Percentiles rank a stretch among this genome's conserved stretches.
phyloP scores from a whole-genome alignment of 345 rosid genomes.

The Eucalyptus cladocalyx region DNA sequence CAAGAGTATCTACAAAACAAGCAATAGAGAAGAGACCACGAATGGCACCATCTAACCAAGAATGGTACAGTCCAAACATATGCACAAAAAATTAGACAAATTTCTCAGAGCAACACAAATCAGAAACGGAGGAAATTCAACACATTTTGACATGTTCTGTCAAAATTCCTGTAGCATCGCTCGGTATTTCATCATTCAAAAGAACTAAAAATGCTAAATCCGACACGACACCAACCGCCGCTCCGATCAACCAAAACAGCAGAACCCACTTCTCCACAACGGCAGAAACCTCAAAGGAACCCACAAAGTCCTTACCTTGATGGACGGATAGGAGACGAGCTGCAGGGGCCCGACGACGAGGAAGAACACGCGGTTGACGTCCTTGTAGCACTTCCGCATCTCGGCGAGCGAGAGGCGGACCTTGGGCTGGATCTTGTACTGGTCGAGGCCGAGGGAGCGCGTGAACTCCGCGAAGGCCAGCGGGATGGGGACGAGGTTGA shows the following conservation, averaged over 20 bases:
- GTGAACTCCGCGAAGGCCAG: conserved; percentile 31
- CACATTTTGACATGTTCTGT: neutral
- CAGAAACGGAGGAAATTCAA: neutral
- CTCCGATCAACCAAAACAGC: neutral
- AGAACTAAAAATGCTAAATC: neutral
- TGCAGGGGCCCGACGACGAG: conserved; percentile 84
- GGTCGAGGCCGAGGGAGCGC: conserved; percentile 38
- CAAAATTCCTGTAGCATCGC: neutral
- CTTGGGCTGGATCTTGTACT: conserved; percentile 87
- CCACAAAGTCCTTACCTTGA: conserved; percentile 30
- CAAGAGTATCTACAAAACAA: neutral
- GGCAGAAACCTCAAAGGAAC: neutral
- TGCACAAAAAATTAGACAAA: neutral
- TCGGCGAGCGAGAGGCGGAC: conserved; percentile 44
- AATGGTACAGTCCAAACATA: neutral
- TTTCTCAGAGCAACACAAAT: neutral
- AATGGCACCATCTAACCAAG: neutral
- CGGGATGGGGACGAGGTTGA: conserved; percentile 73
- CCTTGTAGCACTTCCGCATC: conserved; percentile 62
- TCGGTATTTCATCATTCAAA: neutral
- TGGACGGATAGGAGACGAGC: conserved; percentile 68
- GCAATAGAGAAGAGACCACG: neutral
- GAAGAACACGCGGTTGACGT: conserved; percentile 64
- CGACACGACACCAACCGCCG: neutral
- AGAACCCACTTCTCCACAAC: neutral